Conservation (phyloP, 805 yeast species). For the Saturnispora besseyi region DNA sequence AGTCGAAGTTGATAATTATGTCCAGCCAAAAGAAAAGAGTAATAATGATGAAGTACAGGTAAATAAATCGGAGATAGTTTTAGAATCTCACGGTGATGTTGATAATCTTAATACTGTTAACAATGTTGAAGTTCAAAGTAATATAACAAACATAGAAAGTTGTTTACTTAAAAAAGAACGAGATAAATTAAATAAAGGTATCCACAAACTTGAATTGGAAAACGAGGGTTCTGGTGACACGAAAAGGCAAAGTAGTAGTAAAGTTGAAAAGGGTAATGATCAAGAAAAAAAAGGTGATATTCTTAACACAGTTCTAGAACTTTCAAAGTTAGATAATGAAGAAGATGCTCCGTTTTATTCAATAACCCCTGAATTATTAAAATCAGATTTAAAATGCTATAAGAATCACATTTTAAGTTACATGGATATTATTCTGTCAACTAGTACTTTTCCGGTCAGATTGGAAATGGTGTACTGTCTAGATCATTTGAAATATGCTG, state of each 20-base stretch:
- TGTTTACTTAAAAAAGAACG: no score
- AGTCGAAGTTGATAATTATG: no score
- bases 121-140: no score
- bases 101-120: no score
- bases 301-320: neutral
- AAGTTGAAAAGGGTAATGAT: neutral
- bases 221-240: no score
- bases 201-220: no score
- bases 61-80: no score
- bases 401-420: neutral
- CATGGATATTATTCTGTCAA: neutral
- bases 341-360: neutral
- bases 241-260: neutral
- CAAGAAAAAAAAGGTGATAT: neutral
- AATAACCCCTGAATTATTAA: neutral
- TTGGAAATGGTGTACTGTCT: neutral
- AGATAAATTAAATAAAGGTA: no score
- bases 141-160: no score
- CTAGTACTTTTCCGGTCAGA: neutral
- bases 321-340: neutral
- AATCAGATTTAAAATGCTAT: neutral
- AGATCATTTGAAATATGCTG: neutral
- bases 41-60: no score
- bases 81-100: no score
- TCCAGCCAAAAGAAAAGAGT: no score